phyloP scores from a whole-genome alignment of 2,329 filamentous ascomycete genomes.

The Lasiodiplodia gonubiensis region DNA sequence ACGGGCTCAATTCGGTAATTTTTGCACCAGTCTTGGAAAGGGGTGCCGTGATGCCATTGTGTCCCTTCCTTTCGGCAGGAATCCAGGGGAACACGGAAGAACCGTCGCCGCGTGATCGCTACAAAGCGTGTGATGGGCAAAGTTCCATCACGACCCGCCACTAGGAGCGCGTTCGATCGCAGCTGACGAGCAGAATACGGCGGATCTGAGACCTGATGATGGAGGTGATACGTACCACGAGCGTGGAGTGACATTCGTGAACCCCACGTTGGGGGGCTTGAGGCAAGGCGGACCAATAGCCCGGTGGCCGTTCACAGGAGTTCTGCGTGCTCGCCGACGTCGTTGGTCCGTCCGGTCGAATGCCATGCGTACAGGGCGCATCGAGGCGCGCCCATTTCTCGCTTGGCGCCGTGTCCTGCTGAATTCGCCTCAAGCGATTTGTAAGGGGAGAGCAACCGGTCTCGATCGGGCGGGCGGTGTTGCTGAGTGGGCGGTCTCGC shows the following conservation, averaged over 20 bases:
- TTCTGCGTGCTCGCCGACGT: background rate
- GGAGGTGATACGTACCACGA: constrained; percentile 15
- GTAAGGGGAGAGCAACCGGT: background rate
- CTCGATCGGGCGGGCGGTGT: background rate
- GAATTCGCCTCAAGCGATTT: background rate
- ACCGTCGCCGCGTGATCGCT: background rate
- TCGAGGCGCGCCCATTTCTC: constrained; percentile 7
- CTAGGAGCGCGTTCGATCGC: background rate
- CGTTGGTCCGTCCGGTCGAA: constrained; percentile 1
- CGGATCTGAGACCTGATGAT: constrained; percentile 13
- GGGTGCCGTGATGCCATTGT: constrained; percentile 7
- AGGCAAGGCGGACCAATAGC: constrained; percentile 5
- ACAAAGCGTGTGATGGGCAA: background rate
- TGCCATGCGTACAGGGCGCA: background rate
- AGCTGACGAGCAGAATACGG: constrained; percentile 12
- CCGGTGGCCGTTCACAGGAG: background rate
- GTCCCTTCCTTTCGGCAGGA: constrained; percentile 4
- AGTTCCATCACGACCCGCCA: background rate
- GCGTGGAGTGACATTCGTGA: constrained; percentile 22
- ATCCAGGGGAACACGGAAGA: constrained; percentile 1
- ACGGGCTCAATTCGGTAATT: constrained; percentile 17
- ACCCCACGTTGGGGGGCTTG: background rate
- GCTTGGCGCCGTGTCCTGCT: constrained; percentile 1
- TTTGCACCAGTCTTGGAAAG: constrained; percentile 11
- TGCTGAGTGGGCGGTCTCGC: background rate